A percentile compares a stretch with the other conserved stretches of the same genome.
These are phyloP conservation scores for Quercus lobata DNA, from an alignment of 331 rosid genomes.

Conservation along the genomic window DNA sequence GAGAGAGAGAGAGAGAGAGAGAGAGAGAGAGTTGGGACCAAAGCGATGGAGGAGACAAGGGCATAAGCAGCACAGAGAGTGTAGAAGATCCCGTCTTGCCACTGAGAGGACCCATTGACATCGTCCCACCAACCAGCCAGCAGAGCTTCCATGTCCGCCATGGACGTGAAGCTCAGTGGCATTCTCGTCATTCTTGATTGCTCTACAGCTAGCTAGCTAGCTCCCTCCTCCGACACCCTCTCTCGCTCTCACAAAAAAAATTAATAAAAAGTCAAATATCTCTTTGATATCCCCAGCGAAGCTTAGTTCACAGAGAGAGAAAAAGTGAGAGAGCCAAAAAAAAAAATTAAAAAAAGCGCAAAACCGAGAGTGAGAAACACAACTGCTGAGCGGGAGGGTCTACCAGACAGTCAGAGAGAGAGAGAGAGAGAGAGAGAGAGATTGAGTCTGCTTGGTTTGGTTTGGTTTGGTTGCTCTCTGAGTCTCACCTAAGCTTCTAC, in stretches of 20 bases:
- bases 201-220: not conserved
- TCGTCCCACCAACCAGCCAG: conserved; percentile 56
- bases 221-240: not conserved
- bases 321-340: not conserved
- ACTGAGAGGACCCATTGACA: conserved; percentile 41
- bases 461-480: not conserved
- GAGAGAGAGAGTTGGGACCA: conserved; percentile 38
- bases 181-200: conserved; percentile 34
- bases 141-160: conserved; percentile 26
- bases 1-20: no score
- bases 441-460: not conserved
- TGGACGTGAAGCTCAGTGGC: conserved; percentile 39
- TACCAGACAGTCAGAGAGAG: conserved; percentile 47
- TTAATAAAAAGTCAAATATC: not conserved
- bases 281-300: not conserved
- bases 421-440: not conserved
- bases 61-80: conserved; percentile 72
- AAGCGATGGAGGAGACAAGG: conserved; percentile 69
- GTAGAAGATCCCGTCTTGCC: conserved; percentile 65
- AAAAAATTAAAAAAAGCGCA: not conserved
- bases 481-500: conserved; percentile 36
- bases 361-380: not conserved
- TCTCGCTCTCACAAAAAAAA: not conserved
- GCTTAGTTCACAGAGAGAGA: conserved; percentile 4
- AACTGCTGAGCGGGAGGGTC: not conserved